Evolutionary conservation across 441 rosid species (phyloP), one percentile per base, ranked within the genome.

Genomic region (Breynia disticha): DNA sequence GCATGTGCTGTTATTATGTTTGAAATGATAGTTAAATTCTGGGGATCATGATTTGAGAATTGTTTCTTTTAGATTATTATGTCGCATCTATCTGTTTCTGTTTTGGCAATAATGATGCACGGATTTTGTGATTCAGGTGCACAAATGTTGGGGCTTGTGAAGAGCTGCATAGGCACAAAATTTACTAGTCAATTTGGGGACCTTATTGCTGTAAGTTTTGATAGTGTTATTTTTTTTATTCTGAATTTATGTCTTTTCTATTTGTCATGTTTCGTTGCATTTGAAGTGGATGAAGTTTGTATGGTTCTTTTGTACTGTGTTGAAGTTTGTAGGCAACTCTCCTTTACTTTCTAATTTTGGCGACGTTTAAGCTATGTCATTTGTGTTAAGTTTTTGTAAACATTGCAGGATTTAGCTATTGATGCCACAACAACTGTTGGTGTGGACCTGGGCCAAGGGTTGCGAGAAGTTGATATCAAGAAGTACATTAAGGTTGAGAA

Each of bases 181-280:
- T 87, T 90, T 73, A 90, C 96, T 10, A 76, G 98, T 75, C 95
- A 90, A 55, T 90, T 87, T 68, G 98, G 96, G n/a, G 86, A 87
- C 67, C 69, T 87, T 5, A 82, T 90, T 65, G 98, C 96, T 62
- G 98, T 87, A 70, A 85, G 96, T 75, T 37, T 42, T 41, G 44
- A 41, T n/a, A 38, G 12, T 18, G 32, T 37, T 47, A 19, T 48
- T 35, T 48, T 41, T 0, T 11, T 1, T 41, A 13, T 15, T 3
- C 3, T 41, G 15, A 3, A 41, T 9, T 15, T 41, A 3, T 15
- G 15, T 39, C n/a, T 41, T 0, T 41, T 28, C 35, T 9, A 28
- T 28, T 28, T 28, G 35, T 9, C 4, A n/a, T 28, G 35, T 28
- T 28, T 28, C 35, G 8, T 4, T 28, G 35, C 35, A 28, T 28